Percentiles rank a stretch among this genome's conserved stretches.
Conservation (phyloP, 495 filamentous ascomycete genomes). For the Amphirosellinia nigrospora region DNA sequence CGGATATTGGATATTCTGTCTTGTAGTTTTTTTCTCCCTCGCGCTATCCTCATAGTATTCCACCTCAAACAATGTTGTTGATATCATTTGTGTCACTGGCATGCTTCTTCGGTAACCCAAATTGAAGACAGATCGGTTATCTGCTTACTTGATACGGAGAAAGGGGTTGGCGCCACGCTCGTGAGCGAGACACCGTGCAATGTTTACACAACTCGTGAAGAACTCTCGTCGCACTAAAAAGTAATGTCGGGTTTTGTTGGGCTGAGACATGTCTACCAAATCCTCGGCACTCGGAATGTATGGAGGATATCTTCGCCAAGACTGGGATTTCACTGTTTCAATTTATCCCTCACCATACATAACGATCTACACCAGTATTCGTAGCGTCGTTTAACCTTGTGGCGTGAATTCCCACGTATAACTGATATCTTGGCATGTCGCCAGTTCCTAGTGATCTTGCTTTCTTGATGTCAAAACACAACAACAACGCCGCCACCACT, state of each 20-base stretch:
- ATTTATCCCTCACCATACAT: conserved; percentile 28
- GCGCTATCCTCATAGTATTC: background rate
- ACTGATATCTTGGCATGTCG: conserved; percentile 30
- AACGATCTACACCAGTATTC: conserved; percentile 33
- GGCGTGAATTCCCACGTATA: conserved; percentile 15
- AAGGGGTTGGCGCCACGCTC: background rate
- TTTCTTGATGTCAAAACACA: conserved; percentile 7
- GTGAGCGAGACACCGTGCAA: conserved; percentile 11
- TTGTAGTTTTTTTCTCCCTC: conserved; percentile 4
- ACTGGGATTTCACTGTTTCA: conserved; percentile 36
- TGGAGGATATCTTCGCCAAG: conserved; percentile 8
- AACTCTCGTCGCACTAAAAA: background rate
- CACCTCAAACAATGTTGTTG: background rate
- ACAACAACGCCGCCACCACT: background rate
- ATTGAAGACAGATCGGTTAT: conserved; percentile 9
- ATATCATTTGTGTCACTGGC: background rate
- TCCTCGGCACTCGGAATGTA: conserved; percentile 9
- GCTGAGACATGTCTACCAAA: conserved; percentile 12
- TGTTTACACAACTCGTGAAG: background rate
- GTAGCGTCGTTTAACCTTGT: conserved; percentile 18
- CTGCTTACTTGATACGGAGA: conserved; percentile 1
- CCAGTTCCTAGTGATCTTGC: background rate
- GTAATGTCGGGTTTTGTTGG: background rate
- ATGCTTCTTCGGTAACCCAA: background rate
- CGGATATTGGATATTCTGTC: background rate